A percentile compares a stretch with the other conserved stretches of the same genome.
Conservation (phyloP, 108 stramenopile genomes). For the Nannochloropsis gaditana region DNA sequence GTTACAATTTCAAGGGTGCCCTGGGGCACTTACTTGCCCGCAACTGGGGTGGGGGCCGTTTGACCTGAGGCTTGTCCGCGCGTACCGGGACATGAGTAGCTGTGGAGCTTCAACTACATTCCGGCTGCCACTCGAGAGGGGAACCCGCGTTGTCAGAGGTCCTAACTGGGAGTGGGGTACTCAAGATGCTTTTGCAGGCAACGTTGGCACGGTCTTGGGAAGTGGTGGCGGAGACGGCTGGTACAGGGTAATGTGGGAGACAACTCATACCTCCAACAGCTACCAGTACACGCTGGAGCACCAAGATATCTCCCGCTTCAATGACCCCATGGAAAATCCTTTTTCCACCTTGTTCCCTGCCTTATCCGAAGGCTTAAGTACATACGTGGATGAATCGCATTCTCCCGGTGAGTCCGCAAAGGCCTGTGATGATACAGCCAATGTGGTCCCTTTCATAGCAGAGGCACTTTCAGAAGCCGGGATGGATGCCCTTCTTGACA, state of each 20-base stretch:
- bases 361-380: not conserved
- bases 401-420: not conserved
- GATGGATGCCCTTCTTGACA: not conserved
- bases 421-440: not conserved
- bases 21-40: not conserved
- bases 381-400: not conserved
- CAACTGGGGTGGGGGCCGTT: not conserved
- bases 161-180: not conserved
- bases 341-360: not conserved
- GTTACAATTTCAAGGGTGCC: conserved; percentile 13
- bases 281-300: not conserved
- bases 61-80: not conserved
- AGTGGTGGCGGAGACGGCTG: conserved; percentile 1
- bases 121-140: not conserved
- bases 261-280: not conserved
- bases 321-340: not conserved
- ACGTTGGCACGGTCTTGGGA: conserved; percentile 9
- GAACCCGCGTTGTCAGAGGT: not conserved
- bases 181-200: conserved; percentile 19
- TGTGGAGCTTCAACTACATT: not conserved
- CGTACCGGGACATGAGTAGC: not conserved
- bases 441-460: not conserved
- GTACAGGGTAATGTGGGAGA: conserved; percentile 5
- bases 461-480: not conserved
- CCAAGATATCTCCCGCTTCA: not conserved